phyloP scores from a whole-genome alignment of 2,329 filamentous ascomycete genomes.

The Colletotrichum sojae region DNA sequence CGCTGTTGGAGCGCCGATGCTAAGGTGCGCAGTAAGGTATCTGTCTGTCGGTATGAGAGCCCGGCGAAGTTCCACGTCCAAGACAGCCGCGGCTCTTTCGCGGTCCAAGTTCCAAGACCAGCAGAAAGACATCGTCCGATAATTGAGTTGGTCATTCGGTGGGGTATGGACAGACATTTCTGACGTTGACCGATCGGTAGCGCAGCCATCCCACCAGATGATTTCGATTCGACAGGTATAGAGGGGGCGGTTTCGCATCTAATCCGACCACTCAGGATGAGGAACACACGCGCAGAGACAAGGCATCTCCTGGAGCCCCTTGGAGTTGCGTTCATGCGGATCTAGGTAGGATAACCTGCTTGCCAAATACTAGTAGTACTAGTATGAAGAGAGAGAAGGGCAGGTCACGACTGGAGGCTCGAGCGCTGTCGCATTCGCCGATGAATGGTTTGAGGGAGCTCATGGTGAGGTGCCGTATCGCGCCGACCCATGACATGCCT shows the following conservation, averaged over 20 bases:
- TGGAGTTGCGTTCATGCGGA: slow-evolving; percentile 30
- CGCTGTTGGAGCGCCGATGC: neutral
- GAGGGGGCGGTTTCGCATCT: slow-evolving; percentile 32
- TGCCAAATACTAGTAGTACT: slow-evolving; percentile 6
- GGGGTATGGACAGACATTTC: slow-evolving; percentile 35
- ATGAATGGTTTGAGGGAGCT: slow-evolving; percentile 34
- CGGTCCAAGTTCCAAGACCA: slow-evolving; percentile 6
- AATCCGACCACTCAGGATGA: slow-evolving; percentile 15
- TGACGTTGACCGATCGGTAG: slow-evolving; percentile 35
- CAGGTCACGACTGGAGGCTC: slow-evolving; percentile 20
- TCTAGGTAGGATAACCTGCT: neutral
- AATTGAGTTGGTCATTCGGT: slow-evolving; percentile 26
- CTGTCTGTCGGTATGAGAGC: neutral
- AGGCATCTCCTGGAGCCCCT: slow-evolving; percentile 27
- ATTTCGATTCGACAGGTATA: slow-evolving; percentile 9
- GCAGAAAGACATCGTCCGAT: slow-evolving; percentile 37
- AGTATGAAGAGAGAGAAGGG: slow-evolving; percentile 10
- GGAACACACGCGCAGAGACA: slow-evolving; percentile 20
- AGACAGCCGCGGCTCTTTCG: slow-evolving; percentile 16
- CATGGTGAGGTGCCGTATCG: slow-evolving; percentile 13
- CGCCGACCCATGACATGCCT: slow-evolving; percentile 9
- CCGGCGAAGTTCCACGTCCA: neutral
- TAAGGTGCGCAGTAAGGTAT: neutral
- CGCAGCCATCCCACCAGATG: neutral
- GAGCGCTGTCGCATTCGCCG: slow-evolving; percentile 27